Conservation (phyloP, 495 filamentous ascomycete genomes). For the Talaromyces wortmannii region DNA sequence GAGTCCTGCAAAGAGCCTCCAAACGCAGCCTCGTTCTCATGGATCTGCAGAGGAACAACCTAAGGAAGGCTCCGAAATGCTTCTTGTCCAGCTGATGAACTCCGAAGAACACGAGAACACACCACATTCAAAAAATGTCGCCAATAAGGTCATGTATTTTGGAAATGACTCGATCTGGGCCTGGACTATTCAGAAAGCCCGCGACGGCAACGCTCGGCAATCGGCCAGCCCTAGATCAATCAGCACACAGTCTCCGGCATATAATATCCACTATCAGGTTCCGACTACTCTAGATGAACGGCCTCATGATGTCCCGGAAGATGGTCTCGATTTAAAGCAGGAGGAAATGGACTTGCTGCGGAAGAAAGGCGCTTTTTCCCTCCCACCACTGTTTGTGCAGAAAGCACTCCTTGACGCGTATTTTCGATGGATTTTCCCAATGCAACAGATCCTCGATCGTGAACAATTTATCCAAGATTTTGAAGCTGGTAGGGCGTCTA, state of each 20-base stretch:
- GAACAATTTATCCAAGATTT: constrained; percentile 15
- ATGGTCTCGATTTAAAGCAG: constrained; percentile 1
- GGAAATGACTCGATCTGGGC: constrained; percentile 2
- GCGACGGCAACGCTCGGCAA: neutral
- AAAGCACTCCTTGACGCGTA: constrained; percentile 27
- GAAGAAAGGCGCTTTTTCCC: constrained; percentile 27
- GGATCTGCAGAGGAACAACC: neutral
- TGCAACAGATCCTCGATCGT: constrained; percentile 32
- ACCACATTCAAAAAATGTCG: constrained; percentile 1
- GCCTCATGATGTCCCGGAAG: constrained; percentile 1
- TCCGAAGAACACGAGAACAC: constrained; percentile 1
- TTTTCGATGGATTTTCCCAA: constrained; percentile 38
- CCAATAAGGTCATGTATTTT: constrained; percentile 3
- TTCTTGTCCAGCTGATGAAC: constrained; percentile 3
- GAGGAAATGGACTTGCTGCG: constrained; percentile 11
- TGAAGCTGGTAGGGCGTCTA: constrained; percentile 22
- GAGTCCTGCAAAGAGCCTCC: neutral
- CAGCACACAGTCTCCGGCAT: neutral
- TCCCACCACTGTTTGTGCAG: constrained; percentile 22
- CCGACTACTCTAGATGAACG: constrained; percentile 1
- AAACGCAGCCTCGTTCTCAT: constrained; percentile 2
- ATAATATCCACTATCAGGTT: constrained; percentile 1
- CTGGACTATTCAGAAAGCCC: constrained; percentile 3
- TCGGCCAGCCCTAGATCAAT: constrained; percentile 1
- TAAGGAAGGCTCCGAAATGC: constrained; percentile 1